phyloP scores from a whole-genome alignment of 2,329 filamentous ascomycete genomes.

The Ophiostoma sp. region DNA sequence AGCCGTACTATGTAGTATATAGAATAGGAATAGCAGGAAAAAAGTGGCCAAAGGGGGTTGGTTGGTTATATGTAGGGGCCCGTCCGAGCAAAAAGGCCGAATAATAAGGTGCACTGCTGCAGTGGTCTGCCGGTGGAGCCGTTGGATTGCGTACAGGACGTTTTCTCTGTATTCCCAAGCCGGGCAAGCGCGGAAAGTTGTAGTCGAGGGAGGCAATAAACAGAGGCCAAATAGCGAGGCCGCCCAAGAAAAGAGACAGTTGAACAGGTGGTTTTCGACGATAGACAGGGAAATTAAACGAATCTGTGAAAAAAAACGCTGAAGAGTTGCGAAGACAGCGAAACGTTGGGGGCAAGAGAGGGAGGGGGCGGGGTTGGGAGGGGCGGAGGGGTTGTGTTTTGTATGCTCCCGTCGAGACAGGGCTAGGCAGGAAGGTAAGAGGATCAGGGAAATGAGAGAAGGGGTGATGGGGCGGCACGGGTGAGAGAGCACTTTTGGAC shows the following conservation, averaged over 20 bases:
- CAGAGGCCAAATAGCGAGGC: neutral
- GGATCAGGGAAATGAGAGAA: slow-evolving; percentile 18
- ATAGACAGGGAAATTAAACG: neutral
- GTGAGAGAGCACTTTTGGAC: neutral
- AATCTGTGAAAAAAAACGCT: neutral
- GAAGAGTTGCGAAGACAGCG: neutral
- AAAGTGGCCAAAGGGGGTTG: neutral
- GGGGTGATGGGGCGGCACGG: slow-evolving; percentile 7
- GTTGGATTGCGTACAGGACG: neutral
- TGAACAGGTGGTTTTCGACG: neutral
- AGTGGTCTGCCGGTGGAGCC: slow-evolving; percentile 9
- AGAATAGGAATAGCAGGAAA: neutral
- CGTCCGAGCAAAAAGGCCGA: slow-evolving; percentile 1
- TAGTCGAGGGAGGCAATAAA: slow-evolving; percentile 1
- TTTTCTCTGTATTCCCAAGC: slow-evolving; percentile 11
- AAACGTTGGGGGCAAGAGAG: neutral
- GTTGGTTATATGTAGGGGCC: slow-evolving; percentile 16
- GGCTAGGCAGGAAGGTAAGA: slow-evolving; percentile 16
- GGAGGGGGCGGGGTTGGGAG: slow-evolving; percentile 22
- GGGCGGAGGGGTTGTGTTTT: slow-evolving; percentile 24
- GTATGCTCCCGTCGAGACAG: slow-evolving; percentile 2
- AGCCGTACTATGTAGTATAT: neutral
- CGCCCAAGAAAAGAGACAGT: neutral
- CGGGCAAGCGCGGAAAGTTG: neutral
- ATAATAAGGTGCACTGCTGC: neutral